phyloP scores from a whole-genome alignment of 352 stramenopile genomes.

The Phytophthora rubi region DNA sequence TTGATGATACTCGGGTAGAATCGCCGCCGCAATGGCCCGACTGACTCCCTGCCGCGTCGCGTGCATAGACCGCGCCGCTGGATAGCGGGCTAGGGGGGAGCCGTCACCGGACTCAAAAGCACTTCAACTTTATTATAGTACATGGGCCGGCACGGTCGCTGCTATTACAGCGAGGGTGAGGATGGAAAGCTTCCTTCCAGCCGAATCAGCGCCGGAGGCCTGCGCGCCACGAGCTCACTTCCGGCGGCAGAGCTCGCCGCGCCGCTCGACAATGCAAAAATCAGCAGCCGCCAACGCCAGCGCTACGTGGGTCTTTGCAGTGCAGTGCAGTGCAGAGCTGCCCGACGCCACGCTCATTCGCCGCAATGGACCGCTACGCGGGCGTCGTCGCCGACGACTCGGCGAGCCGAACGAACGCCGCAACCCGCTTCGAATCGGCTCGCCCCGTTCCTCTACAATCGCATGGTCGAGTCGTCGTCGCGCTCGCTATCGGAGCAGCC shows the following conservation, averaged over 20 bases:
- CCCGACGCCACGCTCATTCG: constrained; percentile 1
- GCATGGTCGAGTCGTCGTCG: constrained; percentile 29
- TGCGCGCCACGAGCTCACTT: constrained; percentile 12
- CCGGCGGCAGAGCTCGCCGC: background rate
- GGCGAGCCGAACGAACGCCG: constrained; percentile 3
- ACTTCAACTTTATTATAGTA: constrained; percentile 1
- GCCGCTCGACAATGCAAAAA: too few species aligned
- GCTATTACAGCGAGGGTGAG: too few species aligned
- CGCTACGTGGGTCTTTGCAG: too few species aligned
- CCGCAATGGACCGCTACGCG: constrained; percentile 5
- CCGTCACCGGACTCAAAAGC: constrained; percentile 17
- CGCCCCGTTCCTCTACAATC: constrained; percentile 8
- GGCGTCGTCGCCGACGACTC: constrained; percentile 7
- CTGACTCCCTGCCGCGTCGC: constrained; percentile 19
- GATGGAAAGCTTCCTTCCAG: background rate
- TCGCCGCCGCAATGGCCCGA: constrained; percentile 11
- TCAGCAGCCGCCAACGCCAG: too few species aligned
- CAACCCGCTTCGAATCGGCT: constrained; percentile 7
- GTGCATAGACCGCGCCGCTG: constrained; percentile 16
- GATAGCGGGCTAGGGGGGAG: constrained; percentile 29
- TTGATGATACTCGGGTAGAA: constrained; percentile 9
- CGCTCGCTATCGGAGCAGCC: constrained; percentile 9
- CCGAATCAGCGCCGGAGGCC: constrained; percentile 16
- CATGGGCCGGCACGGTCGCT: too few species aligned
- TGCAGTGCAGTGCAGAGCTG: background rate